These are phyloP conservation scores for Thielaviopsis cerberus DNA, from an alignment of 2,329 filamentous ascomycete genomes.

Conservation along the genomic window DNA sequence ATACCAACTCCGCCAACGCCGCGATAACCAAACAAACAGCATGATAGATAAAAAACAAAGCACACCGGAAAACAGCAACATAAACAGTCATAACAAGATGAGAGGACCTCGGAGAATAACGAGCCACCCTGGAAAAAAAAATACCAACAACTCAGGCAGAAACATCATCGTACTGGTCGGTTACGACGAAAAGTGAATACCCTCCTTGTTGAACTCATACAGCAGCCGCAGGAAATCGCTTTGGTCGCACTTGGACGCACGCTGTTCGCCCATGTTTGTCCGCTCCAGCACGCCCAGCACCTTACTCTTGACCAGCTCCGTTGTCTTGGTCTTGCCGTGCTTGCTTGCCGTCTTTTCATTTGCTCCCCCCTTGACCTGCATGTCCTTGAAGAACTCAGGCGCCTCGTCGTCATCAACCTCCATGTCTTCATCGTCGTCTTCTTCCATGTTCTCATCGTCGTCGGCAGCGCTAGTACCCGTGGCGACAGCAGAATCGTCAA, in stretches of 20 bases:
- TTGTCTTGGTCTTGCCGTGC: constrained; percentile 63
- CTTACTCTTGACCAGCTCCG: constrained; percentile 69
- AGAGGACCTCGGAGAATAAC: neutral
- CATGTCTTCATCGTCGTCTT: constrained; percentile 27
- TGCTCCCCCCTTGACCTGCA: constrained; percentile 21
- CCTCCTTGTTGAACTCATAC: constrained; percentile 71
- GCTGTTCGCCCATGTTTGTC: constrained; percentile 62
- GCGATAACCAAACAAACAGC: constrained; percentile 23
- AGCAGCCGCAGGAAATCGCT: constrained; percentile 75
- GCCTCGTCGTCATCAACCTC: constrained; percentile 46
- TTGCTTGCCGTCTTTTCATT: constrained; percentile 42
- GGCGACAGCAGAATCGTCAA: constrained; percentile 39
- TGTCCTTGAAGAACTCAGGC: constrained; percentile 69
- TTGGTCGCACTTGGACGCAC: constrained; percentile 75
- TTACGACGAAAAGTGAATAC: constrained; percentile 57
- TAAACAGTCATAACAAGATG: neutral
- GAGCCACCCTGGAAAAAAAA: neutral
- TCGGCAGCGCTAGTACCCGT: constrained; percentile 29
- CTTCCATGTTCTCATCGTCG: constrained; percentile 21
- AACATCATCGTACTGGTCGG: constrained; percentile 20
- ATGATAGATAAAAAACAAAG: constrained; percentile 18
- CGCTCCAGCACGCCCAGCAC: constrained; percentile 69
- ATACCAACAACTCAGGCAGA: neutral
- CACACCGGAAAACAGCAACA: constrained; percentile 41
- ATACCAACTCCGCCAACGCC: constrained; percentile 44